These are phyloP conservation scores for Dendrobium chrysotoxum DNA, from an alignment of 106 monocot genomes.

Conservation along the genomic window DNA sequence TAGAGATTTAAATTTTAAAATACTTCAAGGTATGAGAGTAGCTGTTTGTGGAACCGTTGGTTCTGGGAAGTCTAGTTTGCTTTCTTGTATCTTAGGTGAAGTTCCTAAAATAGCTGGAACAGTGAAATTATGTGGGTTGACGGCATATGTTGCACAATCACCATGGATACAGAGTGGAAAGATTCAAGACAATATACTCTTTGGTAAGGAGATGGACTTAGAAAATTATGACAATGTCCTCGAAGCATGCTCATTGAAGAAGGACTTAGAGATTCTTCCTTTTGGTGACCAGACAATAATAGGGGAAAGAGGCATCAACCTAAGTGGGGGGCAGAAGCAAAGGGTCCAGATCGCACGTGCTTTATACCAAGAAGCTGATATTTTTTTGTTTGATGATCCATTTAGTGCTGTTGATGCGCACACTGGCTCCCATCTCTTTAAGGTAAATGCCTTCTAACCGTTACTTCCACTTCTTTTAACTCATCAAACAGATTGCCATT, in stretches of 20 bases:
- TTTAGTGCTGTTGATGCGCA: constrained; percentile 97
- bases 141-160: constrained; percentile 84
- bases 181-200: constrained; percentile 82
- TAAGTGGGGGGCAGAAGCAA: constrained; percentile 98
- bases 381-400: constrained; percentile 86
- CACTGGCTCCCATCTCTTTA: constrained; percentile 83
- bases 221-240: constrained; percentile 63
- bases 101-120: constrained; percentile 62
- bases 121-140: constrained; percentile 51
- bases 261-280: constrained; percentile 81
- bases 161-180: constrained; percentile 99
- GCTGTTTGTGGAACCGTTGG: constrained; percentile 91
- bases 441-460: constrained; percentile 33
- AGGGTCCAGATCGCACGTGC: constrained; percentile 92
- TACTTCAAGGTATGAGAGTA: constrained; percentile 59
- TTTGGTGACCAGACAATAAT: constrained; percentile 83
- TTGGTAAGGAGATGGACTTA: constrained; percentile 70
- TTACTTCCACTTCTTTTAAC: not conserved
- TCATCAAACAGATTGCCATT: not conserved
- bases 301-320: constrained; percentile 93
- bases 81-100: constrained; percentile 83
- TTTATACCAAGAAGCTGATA: constrained; percentile 83
- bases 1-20: constrained; percentile 57
- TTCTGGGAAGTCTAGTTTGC: constrained; percentile 80
- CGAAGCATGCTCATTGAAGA: constrained; percentile 75